Conservation (phyloP, 176 grass and related monocot species). For the Hsuehochloa calcarea region DNA sequence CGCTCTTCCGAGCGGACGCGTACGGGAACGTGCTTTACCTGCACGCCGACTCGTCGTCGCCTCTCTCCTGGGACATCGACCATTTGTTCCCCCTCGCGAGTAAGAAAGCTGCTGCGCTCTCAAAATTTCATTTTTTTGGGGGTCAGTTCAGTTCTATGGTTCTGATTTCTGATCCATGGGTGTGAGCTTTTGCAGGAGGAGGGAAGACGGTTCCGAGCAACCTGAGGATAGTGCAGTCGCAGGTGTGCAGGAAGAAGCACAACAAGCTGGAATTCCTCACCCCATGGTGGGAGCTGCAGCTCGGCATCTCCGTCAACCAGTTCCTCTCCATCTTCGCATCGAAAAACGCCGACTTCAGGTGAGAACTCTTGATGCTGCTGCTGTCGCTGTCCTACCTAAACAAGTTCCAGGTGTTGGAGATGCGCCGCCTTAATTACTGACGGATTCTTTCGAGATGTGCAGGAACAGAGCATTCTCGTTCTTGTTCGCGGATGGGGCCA, state of each 20-base stretch:
- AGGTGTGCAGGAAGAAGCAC: conserved; percentile 75
- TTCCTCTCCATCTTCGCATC: conserved; percentile 85
- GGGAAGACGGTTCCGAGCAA: conserved; percentile 88
- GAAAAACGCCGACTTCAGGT: conserved; percentile 72
- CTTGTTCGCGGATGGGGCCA: conserved; percentile 63
- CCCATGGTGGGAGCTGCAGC: conserved; percentile 98
- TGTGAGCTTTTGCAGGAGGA: conserved; percentile 47
- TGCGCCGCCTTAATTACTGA: too few relatives aligned
- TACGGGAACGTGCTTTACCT: conserved; percentile 94
- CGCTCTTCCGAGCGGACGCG: conserved; percentile 78
- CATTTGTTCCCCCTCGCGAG: conserved; percentile 89
- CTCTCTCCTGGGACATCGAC: conserved; percentile 84
- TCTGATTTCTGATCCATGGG: neutral
- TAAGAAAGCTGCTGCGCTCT: conserved; percentile 5
- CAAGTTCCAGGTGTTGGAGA: neutral
- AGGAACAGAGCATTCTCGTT: conserved; percentile 91
- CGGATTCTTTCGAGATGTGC: neutral
- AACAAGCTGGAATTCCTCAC: conserved; percentile 82
- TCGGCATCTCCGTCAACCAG: conserved; percentile 86
- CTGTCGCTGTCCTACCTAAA: neutral
- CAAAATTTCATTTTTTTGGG: neutral
- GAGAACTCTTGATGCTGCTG: neutral
- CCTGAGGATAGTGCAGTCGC: conserved; percentile 76
- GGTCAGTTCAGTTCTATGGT: neutral
- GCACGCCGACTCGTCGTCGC: conserved; percentile 76